Conservation (phyloP, 2,329 filamentous ascomycete species). For the Cryphonectria nitschkei region DNA sequence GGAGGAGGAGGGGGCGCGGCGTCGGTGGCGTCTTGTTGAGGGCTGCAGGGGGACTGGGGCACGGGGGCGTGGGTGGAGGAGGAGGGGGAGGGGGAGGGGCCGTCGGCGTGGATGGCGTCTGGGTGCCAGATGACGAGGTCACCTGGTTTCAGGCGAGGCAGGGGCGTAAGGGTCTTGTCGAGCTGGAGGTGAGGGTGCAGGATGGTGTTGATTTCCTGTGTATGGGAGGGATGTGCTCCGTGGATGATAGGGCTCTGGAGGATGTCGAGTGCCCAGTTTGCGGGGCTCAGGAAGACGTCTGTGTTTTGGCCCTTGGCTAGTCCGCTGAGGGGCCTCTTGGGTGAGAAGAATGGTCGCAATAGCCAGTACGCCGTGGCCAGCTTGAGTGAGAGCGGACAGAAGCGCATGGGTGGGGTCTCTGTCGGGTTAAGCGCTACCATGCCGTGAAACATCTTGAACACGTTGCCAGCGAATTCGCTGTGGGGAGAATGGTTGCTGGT, state of each 20-base stretch:
- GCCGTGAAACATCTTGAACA: slow-evolving; percentile 80
- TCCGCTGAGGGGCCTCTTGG: slow-evolving; percentile 12
- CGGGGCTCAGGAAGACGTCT: slow-evolving; percentile 15
- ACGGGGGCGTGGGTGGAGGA: slow-evolving; percentile 29
- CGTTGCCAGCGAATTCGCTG: slow-evolving; percentile 71
- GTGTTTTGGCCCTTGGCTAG: slow-evolving; percentile 3
- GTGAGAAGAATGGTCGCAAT: slow-evolving; percentile 70
- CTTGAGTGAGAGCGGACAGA: slow-evolving; percentile 69
- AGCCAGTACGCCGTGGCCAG: slow-evolving; percentile 79
- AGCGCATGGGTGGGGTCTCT: slow-evolving; percentile 66
- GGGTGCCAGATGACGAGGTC: slow-evolving; percentile 81
- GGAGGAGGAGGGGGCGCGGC: not conserved
- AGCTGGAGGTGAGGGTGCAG: slow-evolving; percentile 76
- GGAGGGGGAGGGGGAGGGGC: slow-evolving; percentile 34
- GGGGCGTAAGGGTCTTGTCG: slow-evolving; percentile 67
- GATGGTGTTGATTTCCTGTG: slow-evolving; percentile 69
- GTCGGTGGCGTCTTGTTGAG: not conserved
- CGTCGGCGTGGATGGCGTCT: slow-evolving; percentile 67
- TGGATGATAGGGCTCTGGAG: slow-evolving; percentile 60
- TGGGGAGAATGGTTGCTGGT: slow-evolving; percentile 74
- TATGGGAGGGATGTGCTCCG: slow-evolving; percentile 69
- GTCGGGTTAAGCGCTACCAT: slow-evolving; percentile 73
- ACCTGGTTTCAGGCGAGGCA: slow-evolving; percentile 70
- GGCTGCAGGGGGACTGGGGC: not conserved
- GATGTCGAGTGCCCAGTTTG: slow-evolving; percentile 22